Percentiles rank a stretch among this genome's conserved stretches.
These are phyloP conservation scores for Ceratobasidium sp. DNA, from an alignment of 1,284 basidiomycete species.

Conservation along the genomic window DNA sequence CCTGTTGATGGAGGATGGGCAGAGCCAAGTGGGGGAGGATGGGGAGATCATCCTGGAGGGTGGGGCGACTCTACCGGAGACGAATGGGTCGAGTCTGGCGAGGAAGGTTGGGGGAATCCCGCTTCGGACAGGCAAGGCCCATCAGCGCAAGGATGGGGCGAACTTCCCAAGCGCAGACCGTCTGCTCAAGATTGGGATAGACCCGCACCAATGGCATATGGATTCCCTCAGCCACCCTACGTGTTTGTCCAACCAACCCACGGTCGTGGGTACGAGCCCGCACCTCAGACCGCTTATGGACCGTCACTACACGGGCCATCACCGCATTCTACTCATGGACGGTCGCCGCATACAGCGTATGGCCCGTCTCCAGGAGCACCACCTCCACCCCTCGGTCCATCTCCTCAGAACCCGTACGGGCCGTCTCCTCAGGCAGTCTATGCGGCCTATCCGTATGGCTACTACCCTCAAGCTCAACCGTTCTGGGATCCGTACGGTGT, in stretches of 20 bases:
- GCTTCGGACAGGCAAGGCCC: background rate
- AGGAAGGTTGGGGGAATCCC: background rate
- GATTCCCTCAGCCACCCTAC: background rate
- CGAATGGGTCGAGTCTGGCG: too few relatives aligned
- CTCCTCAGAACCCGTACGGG: background rate
- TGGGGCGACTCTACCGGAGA: background rate
- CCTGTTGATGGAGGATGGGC: background rate
- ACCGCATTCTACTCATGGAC: constrained; percentile 5
- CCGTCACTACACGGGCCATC: constrained; percentile 14
- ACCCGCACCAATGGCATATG: background rate
- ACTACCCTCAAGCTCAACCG: background rate
- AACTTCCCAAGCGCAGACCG: background rate
- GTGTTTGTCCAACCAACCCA: background rate
- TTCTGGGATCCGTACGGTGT: constrained; percentile 8
- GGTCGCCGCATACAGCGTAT: background rate
- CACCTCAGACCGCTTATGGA: background rate
- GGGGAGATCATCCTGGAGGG: background rate
- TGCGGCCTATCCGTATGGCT: constrained; percentile 8
- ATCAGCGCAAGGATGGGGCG: background rate
- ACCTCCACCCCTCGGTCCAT: background rate
- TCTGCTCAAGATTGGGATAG: background rate
- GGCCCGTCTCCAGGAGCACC: background rate
- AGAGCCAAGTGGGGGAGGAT: background rate
- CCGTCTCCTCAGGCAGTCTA: background rate
- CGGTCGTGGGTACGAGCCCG: background rate